A percentile compares a stretch with the other conserved stretches of the same genome.
Conservation (phyloP, 1,284 basidiomycete species). For the Fistulinella cinereoalba region DNA sequence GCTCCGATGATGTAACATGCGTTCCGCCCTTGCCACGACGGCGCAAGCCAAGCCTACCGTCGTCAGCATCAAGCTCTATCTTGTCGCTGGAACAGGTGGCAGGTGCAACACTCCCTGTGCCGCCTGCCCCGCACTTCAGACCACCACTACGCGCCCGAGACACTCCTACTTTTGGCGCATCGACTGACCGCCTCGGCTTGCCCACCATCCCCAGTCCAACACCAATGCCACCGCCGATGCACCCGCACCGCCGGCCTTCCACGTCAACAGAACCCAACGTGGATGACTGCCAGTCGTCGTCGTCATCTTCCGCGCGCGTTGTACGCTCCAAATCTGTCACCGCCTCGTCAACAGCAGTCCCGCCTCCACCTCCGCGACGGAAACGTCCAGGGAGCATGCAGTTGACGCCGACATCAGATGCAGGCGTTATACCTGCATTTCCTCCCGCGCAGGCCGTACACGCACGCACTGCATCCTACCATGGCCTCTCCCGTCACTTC, state of each 20-base stretch:
- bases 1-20: conserved; percentile 35
- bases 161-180: background rate
- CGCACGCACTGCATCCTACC: conserved; percentile 18
- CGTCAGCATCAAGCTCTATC: conserved; percentile 33
- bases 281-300: conserved; percentile 28
- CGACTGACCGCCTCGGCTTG: conserved; percentile 8
- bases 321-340: conserved; percentile 54
- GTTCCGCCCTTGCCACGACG: conserved; percentile 29
- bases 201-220: conserved; percentile 30
- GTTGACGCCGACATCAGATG: conserved; percentile 34
- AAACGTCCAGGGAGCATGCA: conserved; percentile 65
- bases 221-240: conserved; percentile 45
- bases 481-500: conserved; percentile 39
- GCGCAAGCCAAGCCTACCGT: conserved; percentile 23
- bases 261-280: conserved; percentile 16
- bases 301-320: conserved; percentile 38
- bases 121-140: conserved; percentile 9
- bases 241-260: conserved; percentile 52
- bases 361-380: conserved; percentile 44
- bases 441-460: conserved; percentile 8
- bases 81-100: conserved; percentile 44
- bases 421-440: conserved; percentile 7
- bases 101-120: conserved; percentile 32
- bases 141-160: conserved; percentile 22
- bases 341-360: conserved; percentile 41